phyloP scores from a whole-genome alignment of 148 eudicot species.

The Rhododendron vialii region DNA sequence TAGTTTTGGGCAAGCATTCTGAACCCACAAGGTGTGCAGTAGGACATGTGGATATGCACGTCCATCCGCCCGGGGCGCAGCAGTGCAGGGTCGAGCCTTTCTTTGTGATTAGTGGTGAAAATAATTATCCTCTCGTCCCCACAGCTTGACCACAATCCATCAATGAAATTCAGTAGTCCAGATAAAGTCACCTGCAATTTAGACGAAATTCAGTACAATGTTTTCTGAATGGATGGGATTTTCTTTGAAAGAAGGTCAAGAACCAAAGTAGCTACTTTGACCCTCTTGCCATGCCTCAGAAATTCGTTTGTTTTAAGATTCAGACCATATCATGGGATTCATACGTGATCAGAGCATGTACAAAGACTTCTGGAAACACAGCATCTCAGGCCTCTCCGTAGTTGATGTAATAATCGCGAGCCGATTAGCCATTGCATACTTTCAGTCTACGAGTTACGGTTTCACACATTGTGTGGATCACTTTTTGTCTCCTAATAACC shows the following conservation, averaged over 20 bases:
- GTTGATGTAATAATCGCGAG: too few relatives aligned
- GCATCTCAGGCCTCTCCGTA: too few relatives aligned
- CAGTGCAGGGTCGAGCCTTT: slow-evolving; percentile 57
- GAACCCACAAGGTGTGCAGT: slow-evolving; percentile 53
- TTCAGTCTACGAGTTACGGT: too few relatives aligned
- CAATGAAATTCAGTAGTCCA: slow-evolving; percentile 63
- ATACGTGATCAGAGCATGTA: too few relatives aligned
- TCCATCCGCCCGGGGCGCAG: slow-evolving; percentile 76
- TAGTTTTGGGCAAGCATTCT: slow-evolving; percentile 45
- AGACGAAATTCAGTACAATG: not conserved
- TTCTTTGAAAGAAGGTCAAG: not conserved
- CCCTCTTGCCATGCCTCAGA: not conserved
- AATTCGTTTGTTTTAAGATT: too few relatives aligned
- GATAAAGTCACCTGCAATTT: slow-evolving; percentile 45
- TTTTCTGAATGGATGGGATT: not conserved
- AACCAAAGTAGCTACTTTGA: not conserved
- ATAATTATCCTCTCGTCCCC: slow-evolving; percentile 59
- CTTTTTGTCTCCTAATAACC: not conserved
- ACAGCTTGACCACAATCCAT: slow-evolving; percentile 69
- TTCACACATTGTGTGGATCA: too few relatives aligned
- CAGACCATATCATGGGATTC: too few relatives aligned
- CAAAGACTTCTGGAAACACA: too few relatives aligned
- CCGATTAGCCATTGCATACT: too few relatives aligned
- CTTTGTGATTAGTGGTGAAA: slow-evolving; percentile 72
- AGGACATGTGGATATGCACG: slow-evolving; percentile 70